Evolutionary conservation across 345 rosid genomes (phyloP), one percentile per base, ranked within the genome.

Genomic region (Pistacia atlantica): DNA sequence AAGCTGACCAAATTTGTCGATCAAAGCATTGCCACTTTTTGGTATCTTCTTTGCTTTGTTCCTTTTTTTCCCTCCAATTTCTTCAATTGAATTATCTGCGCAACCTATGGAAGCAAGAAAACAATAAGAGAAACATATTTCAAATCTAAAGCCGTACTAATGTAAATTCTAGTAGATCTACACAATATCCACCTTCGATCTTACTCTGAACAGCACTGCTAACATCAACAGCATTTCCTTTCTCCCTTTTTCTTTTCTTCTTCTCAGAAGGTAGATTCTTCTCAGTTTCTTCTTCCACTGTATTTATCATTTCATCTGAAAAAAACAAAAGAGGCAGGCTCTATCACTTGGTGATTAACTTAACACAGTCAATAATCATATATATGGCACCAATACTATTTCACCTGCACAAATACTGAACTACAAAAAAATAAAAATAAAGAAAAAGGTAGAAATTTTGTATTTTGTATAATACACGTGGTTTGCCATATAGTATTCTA

Each of bases 231-330:
- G 65, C 12, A 8, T 68, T 76, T 67, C 33, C 75, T 70, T 56
- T 68, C 68, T 56, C 75, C 22, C 78, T 57, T 46, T 76, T 82
- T 65, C 68, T 80, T 80, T 82, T 84, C 79, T 67, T 71, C 77
- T 78, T 84, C 42, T 16, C 69, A 13, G 22, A 57, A 31, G 59
- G 61, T 55, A 72, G 68, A 65, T 67, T 68, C 57, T 38, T 61
- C 65, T 71, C 56, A 54, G 38, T 77, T 42, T 25, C 51, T 46
- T 66, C 79, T 71, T 77, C 71, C 72, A 64, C 83, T 49, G 52
- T 31, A 56, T 63, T 77, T 33, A 69, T 35, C 70, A 60, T 70
- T 20, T 18, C 58, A 35, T 31, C 85, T 82, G 73, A n/a, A 63
- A 81, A 20, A 12, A 69, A 38, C 11, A 75, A 67, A 74, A 49